Evolutionary conservation across 2,329 filamentous ascomycete species (phyloP), one percentile per base, ranked within the genome.

Genomic region (Zelopaecilomyces penicillatus): DNA sequence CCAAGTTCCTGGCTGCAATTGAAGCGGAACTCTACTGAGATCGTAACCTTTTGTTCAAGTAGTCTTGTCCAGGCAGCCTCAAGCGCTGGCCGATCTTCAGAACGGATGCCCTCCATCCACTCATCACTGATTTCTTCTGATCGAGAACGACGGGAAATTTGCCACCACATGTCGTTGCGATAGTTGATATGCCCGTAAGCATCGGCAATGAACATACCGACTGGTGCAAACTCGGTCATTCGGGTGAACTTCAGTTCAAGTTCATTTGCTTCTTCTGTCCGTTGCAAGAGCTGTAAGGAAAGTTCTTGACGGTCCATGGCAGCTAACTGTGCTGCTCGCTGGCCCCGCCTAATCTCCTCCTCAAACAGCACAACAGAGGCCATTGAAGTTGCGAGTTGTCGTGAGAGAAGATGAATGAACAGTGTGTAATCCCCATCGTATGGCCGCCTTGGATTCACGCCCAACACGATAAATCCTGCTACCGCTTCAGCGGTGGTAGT

Each of bases 141-240:
- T 51, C 76, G 75, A 2, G 78, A 76, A 44, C 86, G 80, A 31
- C 82, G 71, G 0, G 83, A 83, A 31, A 89, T 85, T 51, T 79
- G 72, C 75, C 74, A 81, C 77, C 78, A 93, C 58, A 84, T 86
- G 50, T 90, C 84, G 58, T 94, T 94, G 59, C 82, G 86, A 58
- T 87, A 93, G 7, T 76, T 85, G 54, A 93, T 85, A 27, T 75
- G 69, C 4, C 87, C 87, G 35, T 71, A 63, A 0, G 77, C 73
- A 56, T 88, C 77, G n/a, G 85, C 84, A 52, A 93, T 90, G 60
- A 91, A 91, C 67, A 94, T 83, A 29, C 87, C 87, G 1, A 90
- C 86, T 0, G 87, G 87, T 0, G 85, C 84, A 51, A 88, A 87
- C 57, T 90, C 86, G 3, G 87, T 85, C 84, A 93, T 89, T 37